These are phyloP conservation scores for Clonostachys rhizophaga DNA, from an alignment of 2,329 filamentous ascomycete species.

Conservation along the genomic window DNA sequence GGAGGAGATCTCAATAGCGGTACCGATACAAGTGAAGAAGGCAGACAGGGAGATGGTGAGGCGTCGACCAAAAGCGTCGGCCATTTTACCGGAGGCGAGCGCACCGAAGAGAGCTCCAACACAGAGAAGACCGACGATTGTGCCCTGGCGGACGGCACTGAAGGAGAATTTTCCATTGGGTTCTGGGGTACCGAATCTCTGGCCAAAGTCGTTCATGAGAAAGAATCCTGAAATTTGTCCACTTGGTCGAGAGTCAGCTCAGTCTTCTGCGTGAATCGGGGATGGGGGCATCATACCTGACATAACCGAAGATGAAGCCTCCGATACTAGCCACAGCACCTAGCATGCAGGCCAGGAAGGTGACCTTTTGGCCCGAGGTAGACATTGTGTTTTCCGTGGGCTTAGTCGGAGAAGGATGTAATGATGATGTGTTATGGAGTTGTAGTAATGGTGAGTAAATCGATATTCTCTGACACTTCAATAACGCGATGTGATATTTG, in stretches of 20 bases:
- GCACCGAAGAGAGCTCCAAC: conserved; percentile 56
- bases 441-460: too few species aligned
- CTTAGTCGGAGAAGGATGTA: too few species aligned
- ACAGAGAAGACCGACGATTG: conserved; percentile 57
- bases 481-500: too few species aligned
- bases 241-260: conserved; percentile 18
- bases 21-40: conserved; percentile 60
- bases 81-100: conserved; percentile 52
- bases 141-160: conserved; percentile 54
- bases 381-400: too few species aligned
- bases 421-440: too few species aligned
- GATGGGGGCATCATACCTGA: conserved; percentile 32
- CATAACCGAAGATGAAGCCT: conserved; percentile 54
- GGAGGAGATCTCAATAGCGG: conserved; percentile 60
- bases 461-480: too few species aligned
- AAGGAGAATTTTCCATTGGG: conserved; percentile 38
- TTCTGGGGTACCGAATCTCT: conserved; percentile 44
- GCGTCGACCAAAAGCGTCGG: conserved; percentile 57
- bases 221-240: conserved; percentile 61
- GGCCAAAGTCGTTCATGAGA: conserved; percentile 50
- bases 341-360: conserved; percentile 37
- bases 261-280: not conserved
- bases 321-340: conserved; percentile 48
- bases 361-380: conserved; percentile 19
- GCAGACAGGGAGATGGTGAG: conserved; percentile 57